Evolutionary conservation across 2,329 filamentous ascomycete genomes (phyloP).

Genomic region (Neospermospora avenae): DNA sequence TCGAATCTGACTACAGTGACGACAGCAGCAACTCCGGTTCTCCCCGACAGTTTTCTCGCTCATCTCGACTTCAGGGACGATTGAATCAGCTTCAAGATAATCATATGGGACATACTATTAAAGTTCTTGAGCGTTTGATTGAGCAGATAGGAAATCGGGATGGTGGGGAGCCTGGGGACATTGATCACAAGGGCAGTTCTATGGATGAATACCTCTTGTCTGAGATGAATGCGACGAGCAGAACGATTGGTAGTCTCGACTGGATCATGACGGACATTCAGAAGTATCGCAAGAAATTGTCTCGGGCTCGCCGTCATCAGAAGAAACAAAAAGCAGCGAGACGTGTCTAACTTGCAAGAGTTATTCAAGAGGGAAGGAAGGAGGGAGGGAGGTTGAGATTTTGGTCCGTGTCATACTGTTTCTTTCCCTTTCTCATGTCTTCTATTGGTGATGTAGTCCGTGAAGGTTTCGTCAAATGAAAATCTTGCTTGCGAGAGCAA

Average conservation of each 20-base stretch:
- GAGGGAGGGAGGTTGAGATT: no score
- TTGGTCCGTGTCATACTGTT: no score
- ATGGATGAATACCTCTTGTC: neutral
- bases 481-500: no score
- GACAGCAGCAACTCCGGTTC: neutral
- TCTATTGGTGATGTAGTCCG: no score
- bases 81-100: conserved; percentile 1
- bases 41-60: neutral
- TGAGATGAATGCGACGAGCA: neutral
- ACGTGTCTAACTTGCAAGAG: neutral
- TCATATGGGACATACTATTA: neutral
- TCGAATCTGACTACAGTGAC: neutral
- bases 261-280: neutral
- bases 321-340: neutral
- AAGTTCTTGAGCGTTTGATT: neutral
- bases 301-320: neutral
- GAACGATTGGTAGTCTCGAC: neutral
- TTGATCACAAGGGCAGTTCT: neutral
- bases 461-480: no score
- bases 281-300: neutral
- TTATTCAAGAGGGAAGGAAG: neutral
- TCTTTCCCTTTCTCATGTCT: no score
- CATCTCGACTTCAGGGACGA: neutral
- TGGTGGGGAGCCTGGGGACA: neutral
- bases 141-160: neutral